Base-by-base conservation (phyloP, 306 rosid species). In the Cyamopsis tetragonoloba region DNA sequence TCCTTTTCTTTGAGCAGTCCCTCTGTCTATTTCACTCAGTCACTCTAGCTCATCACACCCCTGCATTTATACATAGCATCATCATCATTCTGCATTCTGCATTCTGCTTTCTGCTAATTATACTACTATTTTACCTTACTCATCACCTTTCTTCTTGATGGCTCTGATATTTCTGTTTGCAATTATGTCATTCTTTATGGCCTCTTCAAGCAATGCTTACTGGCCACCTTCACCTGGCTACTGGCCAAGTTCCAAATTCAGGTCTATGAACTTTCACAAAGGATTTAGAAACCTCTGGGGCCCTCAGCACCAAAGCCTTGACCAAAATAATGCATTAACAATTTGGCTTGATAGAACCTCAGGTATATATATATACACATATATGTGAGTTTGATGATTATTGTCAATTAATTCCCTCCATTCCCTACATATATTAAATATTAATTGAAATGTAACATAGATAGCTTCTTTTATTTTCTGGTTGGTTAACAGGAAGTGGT, bases 191-290 rank as follows among this genome's bases (percentile, higher is more conserved):
- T 30, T 79, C 62, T 60, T 74, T 18, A 50, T 82, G 32, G 66
- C 53, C 4, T 75, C 89, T 72, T 67, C 88, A 56, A 76, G 78
- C 87, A 75, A 79, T 73, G 95, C 86, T 58, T 84, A 72, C 4
- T 79, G 87, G 88, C 96, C 97, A 37, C 92, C 97, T 62, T 89
- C 99, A 30, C 88, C 97, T 23, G 97, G 96, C 4, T 93, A 81
- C 82, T 74, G 97, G 97, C 99, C 99, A 28, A 93, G 99, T 73
- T 78, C 86, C 18, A 85, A 74, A 53, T 80, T 93, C 86, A 82
- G 77, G 77, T 22, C 97, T 4, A 66, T 82, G 44, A 85, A 68
- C 70, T 93, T 93, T 61, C 73, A 84, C 70, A 59, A 60, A 62
- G 97, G 96, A 9, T 90, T 74, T 53, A 82, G 65, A 58, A 86